Base-by-base conservation (phyloP, 2,329 filamentous ascomycete species). In the Xylaria multiplex region DNA sequence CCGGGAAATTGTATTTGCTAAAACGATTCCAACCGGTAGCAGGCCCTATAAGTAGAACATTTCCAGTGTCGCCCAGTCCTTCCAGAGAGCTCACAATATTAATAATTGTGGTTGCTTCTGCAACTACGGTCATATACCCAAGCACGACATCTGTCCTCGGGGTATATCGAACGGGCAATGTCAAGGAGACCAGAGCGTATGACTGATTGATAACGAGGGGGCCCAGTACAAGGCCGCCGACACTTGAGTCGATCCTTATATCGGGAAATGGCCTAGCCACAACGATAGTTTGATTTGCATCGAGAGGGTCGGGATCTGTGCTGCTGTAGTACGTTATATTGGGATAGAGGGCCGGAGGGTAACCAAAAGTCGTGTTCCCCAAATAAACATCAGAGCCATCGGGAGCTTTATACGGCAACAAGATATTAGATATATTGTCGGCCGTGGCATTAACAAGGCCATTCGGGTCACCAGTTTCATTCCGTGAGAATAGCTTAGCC, bases 121-220 rank as follows among this genome's bases (percentile, higher is more conserved):
- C 85, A n/a, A 97, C 83, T 2, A 95, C 81, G 1, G 93, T 97
- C 81, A 97, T 86, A 81, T 93, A 97, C 1, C 93, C 94, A 5
- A 97, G 83, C 0, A 95, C 86, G 68, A 91, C 88, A 3, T 80
- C 81, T 48, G 79, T 77, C 2, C 85, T 84, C 1, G 84, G 83
- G 70, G 90, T 91, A 75, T 91, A 89, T 66, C 92, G 85, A 59
- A 97, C 88, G 0, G 93, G 92, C 16, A 95, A 80, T 0, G 93
- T 97, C 65, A 97, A 82, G 2, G 93, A 97, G 13, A 97, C 77
- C 11, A 97, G 81, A 24, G 92, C 91, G 69, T 91, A 91, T 0
- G 88, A 87, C 50, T 86, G 81, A 75, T 96, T 96, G 69, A 96
- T 79, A 27, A 86, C 82, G 64, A 92, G 82, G 0, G 93, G 93